Percentiles rank a stretch among this genome's conserved stretches.
These are phyloP conservation scores for Candida ortonii DNA, from an alignment of 805 yeast species.

Conservation along the genomic window DNA sequence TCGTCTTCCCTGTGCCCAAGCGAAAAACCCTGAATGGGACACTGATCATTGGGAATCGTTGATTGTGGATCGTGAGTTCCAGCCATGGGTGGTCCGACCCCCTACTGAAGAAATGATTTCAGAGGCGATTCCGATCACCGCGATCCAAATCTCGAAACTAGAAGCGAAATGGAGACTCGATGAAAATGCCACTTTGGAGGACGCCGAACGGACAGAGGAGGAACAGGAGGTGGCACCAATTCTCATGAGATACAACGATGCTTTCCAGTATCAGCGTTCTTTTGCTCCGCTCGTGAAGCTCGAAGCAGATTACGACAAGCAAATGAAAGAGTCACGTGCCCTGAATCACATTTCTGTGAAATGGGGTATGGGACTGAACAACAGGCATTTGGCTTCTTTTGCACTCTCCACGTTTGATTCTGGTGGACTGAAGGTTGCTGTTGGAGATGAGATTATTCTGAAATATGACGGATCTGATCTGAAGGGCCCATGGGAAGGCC, in stretches of 20 bases:
- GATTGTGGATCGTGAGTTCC: slow-evolving; percentile 72
- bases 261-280: slow-evolving; percentile 78
- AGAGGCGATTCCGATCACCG: slow-evolving; percentile 54
- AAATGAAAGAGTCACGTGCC: slow-evolving; percentile 72
- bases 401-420: slow-evolving; percentile 64
- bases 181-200: slow-evolving; percentile 67
- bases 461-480: slow-evolving; percentile 52
- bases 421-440: slow-evolving; percentile 64
- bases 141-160: slow-evolving; percentile 63
- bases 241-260: slow-evolving; percentile 74
- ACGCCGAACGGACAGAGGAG: slow-evolving; percentile 49
- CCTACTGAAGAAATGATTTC: slow-evolving; percentile 65
- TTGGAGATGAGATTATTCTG: slow-evolving; percentile 80
- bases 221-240: slow-evolving; percentile 68
- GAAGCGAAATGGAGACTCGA: slow-evolving; percentile 82
- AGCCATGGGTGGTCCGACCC: slow-evolving; percentile 75
- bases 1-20: slow-evolving; percentile 82
- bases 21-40: slow-evolving; percentile 79
- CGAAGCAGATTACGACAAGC: slow-evolving; percentile 79
- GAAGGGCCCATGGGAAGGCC: slow-evolving; percentile 66
- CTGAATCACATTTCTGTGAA: slow-evolving; percentile 66
- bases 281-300: slow-evolving; percentile 80
- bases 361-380: slow-evolving; percentile 71
- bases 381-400: slow-evolving; percentile 67
- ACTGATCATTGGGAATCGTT: slow-evolving; percentile 83